Evolutionary conservation across 2,329 filamentous ascomycete species (phyloP).

Genomic region (Dactylellina parvicollis): DNA sequence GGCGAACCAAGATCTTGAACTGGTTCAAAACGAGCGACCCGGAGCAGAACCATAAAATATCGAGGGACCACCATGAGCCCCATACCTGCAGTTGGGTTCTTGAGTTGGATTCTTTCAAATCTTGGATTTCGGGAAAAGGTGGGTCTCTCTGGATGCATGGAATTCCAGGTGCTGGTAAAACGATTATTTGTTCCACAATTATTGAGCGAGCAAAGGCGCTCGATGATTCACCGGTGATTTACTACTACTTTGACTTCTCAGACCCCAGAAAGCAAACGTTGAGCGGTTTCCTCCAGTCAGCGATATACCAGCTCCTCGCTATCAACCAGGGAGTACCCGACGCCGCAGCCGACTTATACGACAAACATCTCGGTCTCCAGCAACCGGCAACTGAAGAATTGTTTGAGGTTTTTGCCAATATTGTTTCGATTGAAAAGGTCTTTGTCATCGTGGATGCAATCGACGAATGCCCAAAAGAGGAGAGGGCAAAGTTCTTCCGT

Average conservation of each 20-base stretch:
- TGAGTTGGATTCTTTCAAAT: slow-evolving; percentile 12
- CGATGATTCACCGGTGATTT: background rate
- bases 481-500: slow-evolving; percentile 21
- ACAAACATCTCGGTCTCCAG: slow-evolving; percentile 25
- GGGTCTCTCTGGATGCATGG: slow-evolving; percentile 34
- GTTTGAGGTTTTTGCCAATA: slow-evolving; percentile 6
- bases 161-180: slow-evolving; percentile 41
- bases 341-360: slow-evolving; percentile 13
- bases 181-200: slow-evolving; percentile 41
- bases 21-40: slow-evolving; percentile 51
- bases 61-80: slow-evolving; percentile 6
- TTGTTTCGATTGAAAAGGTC: background rate
- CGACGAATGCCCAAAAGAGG: slow-evolving; percentile 30
- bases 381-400: slow-evolving; percentile 19
- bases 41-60: slow-evolving; percentile 36
- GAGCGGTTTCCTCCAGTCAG: slow-evolving; percentile 19
- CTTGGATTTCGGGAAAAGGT: background rate
- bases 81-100: slow-evolving; percentile 25
- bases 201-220: slow-evolving; percentile 8
- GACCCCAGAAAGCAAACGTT: slow-evolving; percentile 28
- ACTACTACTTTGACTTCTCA: slow-evolving; percentile 45
- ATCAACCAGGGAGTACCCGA: background rate
- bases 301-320: slow-evolving; percentile 24
- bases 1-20: slow-evolving; percentile 15
- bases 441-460: slow-evolving; percentile 24